Percentiles rank a stretch among this genome's conserved stretches.
phyloP scores from a whole-genome alignment of 192 early-diverging fungal species.

The Pilaira anomala region DNA sequence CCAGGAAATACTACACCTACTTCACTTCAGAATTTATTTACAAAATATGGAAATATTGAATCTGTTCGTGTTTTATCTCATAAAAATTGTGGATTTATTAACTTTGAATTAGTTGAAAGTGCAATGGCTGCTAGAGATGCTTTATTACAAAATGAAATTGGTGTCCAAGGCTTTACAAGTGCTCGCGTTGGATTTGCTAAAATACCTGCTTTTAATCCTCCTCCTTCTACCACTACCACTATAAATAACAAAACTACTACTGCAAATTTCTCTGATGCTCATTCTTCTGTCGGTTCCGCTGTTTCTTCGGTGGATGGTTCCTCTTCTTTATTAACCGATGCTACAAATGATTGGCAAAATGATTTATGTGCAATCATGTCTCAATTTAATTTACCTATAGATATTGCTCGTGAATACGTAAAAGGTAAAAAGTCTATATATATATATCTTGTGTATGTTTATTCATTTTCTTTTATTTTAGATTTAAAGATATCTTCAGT shows the following conservation, averaged over 20 bases:
- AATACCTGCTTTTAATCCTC: conserved; percentile 63
- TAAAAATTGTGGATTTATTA: conserved; percentile 97
- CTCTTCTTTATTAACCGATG: not conserved
- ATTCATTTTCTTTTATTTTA: not conserved
- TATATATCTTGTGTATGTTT: not conserved
- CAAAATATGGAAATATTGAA: conserved; percentile 80
- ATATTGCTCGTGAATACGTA: not conserved
- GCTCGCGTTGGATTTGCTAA: conserved; percentile 93
- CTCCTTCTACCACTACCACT: conserved; percentile 19
- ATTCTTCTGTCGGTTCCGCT: too few species aligned
- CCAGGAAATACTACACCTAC: conserved; percentile 69
- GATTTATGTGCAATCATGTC: not conserved
- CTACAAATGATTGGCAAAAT: conserved; percentile 8
- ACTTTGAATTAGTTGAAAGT: conserved; percentile 85
- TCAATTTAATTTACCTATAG: not conserved
- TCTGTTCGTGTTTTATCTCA: conserved; percentile 91
- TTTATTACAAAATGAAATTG: conserved; percentile 85
- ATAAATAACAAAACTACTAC: conserved; percentile 20
- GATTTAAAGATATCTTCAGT: conserved; percentile 7
- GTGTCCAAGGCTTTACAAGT: conserved; percentile 58
- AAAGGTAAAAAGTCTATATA: not conserved
- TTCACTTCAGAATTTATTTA: conserved; percentile 72
- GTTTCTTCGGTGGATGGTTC: conserved; percentile 34
- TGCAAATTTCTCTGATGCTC: not conserved
- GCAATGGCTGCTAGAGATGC: conserved; percentile 83